Evolutionary conservation across 192 early-diverging fungal genomes (phyloP), one percentile per base, ranked within the genome.

Genomic region (Obelidium mucronatum): DNA sequence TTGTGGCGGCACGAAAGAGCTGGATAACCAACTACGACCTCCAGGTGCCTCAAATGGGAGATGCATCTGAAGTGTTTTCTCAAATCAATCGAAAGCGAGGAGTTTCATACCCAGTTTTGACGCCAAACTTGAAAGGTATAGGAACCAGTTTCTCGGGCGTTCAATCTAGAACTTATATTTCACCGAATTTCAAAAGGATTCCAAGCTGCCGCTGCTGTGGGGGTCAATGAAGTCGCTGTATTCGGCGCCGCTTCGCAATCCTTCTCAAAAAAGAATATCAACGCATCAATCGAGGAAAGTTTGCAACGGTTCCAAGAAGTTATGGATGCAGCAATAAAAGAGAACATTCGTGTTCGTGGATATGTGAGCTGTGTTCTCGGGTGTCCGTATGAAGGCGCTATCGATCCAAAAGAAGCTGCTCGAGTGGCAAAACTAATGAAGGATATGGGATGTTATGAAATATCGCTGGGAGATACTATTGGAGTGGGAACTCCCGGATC

Each of bases 361-460:
- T 97, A 97, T 73, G 91, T 97, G 5, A 95, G 94, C 0, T 93
- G 91, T 68, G 95, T 97, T 1, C 85, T 95, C 30, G 96, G 96
- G 3, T 99, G 97, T 63, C 97, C 97, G 1, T 99, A 97, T 79
- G 92, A 96, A 73, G 96, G 96, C 17, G 76, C 79, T 33, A 84
- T 97, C 22, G 81, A 87, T 6, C 91, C 96, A 0, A 62, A 77
- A 39, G 87, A 84, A 3, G 95, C 94, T 1, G 93, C 94, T 1
- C 71, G 79, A 4, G 91, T 97, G 3, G 84, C 94, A 0, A 86
- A 92, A 53, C 83, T 84, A 24, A 77, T 99, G 64, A 80, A 88
- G 22, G 93, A 94, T 19, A 91, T 97, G 89, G 97, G 97, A 31
- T 99, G 97, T 82, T 97, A 97, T 75, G 97, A 99, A 78, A 95